These are phyloP conservation scores for Physcomitrium patens DNA, from an alignment of 225 moss, liverwort and hornwort genomes.

Conservation along the genomic window DNA sequence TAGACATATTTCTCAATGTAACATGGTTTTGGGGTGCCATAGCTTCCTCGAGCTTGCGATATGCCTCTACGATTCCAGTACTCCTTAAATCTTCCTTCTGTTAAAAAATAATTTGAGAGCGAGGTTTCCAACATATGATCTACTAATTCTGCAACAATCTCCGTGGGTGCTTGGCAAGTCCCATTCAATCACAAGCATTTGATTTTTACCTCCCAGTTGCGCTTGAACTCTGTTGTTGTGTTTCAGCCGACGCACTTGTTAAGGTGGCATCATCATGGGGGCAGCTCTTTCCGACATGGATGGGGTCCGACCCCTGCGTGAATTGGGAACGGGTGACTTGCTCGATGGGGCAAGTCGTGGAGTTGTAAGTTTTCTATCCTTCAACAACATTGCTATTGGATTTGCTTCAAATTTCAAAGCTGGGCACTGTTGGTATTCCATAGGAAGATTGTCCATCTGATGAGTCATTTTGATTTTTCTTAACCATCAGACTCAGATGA, in stretches of 20 bases:
- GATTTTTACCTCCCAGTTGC: no score
- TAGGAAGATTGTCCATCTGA: background rate
- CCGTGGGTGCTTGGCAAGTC: no score
- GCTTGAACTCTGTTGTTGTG: background rate
- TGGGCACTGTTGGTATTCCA: background rate
- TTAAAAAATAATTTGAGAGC: no score
- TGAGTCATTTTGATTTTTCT: background rate
- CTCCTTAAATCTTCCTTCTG: no score
- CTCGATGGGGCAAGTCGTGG: slow-evolving; percentile 33
- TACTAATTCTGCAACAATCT: no score
- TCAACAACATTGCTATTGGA: background rate
- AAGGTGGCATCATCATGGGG: slow-evolving; percentile 52
- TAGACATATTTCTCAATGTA: no score
- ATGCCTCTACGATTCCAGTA: no score
- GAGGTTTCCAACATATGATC: no score
- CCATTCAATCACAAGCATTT: no score
- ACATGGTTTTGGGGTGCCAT: no score
- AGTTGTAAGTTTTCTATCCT: slow-evolving; percentile 33
- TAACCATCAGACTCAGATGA: background rate
- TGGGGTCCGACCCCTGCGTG: slow-evolving; percentile 48
- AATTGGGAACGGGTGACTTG: slow-evolving; percentile 55
- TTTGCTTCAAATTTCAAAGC: background rate
- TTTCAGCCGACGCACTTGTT: slow-evolving; percentile 40
- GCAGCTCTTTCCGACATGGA: slow-evolving; percentile 47
- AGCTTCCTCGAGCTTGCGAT: no score